Evolutionary conservation across 2,329 filamentous ascomycete genomes (phyloP), one percentile per base, ranked within the genome.

Genomic region (Alternaria triticimaculans): DNA sequence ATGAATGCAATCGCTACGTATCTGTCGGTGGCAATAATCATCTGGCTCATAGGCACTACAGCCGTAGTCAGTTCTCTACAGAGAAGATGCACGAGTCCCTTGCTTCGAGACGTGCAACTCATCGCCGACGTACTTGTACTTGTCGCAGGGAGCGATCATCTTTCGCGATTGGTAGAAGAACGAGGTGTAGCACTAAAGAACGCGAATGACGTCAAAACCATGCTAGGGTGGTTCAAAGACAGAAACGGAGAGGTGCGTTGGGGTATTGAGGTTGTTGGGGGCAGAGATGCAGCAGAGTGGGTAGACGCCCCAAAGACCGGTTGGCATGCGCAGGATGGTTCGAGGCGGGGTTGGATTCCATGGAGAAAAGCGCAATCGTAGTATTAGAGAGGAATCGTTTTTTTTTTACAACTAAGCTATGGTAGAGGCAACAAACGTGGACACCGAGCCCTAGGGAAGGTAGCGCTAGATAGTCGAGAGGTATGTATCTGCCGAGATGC

Each of bases 241-340:
- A 44, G 48, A 10, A 63, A 72, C 21, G 68, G 71, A 1, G 55
- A 70, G 25, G 57, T 68, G 10, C 60, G 68, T 55, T 73, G 71
- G 70, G 71, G 71, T 12, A 46, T 76, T 26, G 70, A 76, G 46
- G 65, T 75, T 20, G 69, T 74, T 41, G 69, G 71, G 14, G 65
- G 68, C 8, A 53, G 56, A 4, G 59, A 68, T 28, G 53, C 68
- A 10, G 67, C 69, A 9, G 44, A 67, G 11, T 73, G 69, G 65
- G 69, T 72, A 3, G 61, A 68, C 33, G 50, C 61, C 7, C 67
- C 67, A 3, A 61, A 65, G 25, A 18, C 54, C 7, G 57, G 43
- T 14, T 60, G 48, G 25, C 56, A 63, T 64, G 26, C 58, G 18
- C 33, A 20, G 58, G 63, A n/a, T 43, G n/a, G 12, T n/a, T 56